A percentile compares a stretch with the other conserved stretches of the same genome.
Conservation (phyloP, 2,329 filamentous ascomycete genomes). For the Drechslera avenae region DNA sequence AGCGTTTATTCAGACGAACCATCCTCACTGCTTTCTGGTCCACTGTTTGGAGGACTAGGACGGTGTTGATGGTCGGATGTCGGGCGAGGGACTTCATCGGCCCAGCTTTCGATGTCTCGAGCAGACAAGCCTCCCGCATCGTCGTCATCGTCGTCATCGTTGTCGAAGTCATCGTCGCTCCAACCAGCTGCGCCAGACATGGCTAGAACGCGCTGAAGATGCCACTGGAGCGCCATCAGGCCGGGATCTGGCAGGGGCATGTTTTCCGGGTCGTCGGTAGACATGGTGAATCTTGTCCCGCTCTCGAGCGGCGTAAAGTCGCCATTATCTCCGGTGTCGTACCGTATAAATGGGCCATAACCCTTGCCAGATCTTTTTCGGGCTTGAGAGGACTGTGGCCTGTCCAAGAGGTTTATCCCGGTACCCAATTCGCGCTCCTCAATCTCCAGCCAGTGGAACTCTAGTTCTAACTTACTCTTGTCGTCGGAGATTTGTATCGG, state of each 20-base stretch:
- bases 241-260: constrained; percentile 24
- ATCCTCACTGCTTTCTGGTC: constrained; percentile 12
- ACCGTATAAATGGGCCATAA: neutral
- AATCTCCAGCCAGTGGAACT: constrained; percentile 22
- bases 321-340: neutral
- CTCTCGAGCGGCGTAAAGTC: too few species aligned
- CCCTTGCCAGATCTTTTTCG: neutral
- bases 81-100: constrained; percentile 8
- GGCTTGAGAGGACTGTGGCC: neutral
- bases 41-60: constrained; percentile 2
- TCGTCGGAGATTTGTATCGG: constrained; percentile 22
- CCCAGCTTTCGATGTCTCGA: constrained; percentile 8
- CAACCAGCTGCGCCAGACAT: constrained; percentile 25
- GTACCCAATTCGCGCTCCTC: constrained; percentile 8
- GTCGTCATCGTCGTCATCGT: constrained; percentile 7
- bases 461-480: constrained; percentile 23
- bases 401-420: constrained; percentile 7
- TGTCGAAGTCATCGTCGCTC: constrained; percentile 19
- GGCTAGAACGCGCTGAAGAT: constrained; percentile 25
- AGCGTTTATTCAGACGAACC: constrained; percentile 12
- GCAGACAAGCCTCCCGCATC: constrained; percentile 1
- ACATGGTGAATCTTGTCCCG: too few species aligned
- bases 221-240: constrained; percentile 25
- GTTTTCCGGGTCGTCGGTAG: neutral
- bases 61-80: neutral